Evolutionary conservation across 352 stramenopile genomes (phyloP), one percentile per base, ranked within the genome.

Genomic region (Phytophthora pseudosyringae): DNA sequence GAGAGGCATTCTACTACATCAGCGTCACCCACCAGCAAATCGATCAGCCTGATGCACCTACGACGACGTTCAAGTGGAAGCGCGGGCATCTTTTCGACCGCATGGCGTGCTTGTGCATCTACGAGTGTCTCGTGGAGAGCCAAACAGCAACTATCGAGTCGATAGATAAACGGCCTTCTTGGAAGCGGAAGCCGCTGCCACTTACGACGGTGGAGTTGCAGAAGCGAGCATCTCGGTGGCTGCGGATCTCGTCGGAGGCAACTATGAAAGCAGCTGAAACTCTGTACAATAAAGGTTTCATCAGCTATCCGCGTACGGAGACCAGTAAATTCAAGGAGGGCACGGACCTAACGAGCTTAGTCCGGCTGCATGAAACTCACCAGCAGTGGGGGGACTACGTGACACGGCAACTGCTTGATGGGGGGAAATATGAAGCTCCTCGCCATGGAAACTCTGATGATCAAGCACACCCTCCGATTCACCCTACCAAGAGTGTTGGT

Each of bases 291-390:
- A 93, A 98, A 64, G 98, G 98, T 21, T 94, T 97, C 25, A 93
- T 99, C 59, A 99, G 90, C 60, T 99, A 99, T 69, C 98, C 98
- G 10, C 89, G 98, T 60, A 99, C 98, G 3, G 98, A 99, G 77
- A 99, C 98, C 10, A 98, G 99, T 80, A 95, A 93, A 50, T 99
- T 99, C 76, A 96, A 98, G 64, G 86, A 93, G 64, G 86, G 88
- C 33, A 97, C 91, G 6, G 93, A 98, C 64, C 71, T 99, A n/a
- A 79, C 82, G 48, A 75, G 40, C 0, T 80, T 98, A 10, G 44
- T 98, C 0, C 56, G 64, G 7, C 60, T 93, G 25, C 93, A 98
- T 38, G 76, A 86, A 49, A 76, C 64, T 18, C 79, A 95, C 45
- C 62, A 73, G 4, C 69, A 79, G 38, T 98, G 89, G 91, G 88